Conservation (phyloP, 495 filamentous ascomycete species). For the Lophiotrema nucula region DNA sequence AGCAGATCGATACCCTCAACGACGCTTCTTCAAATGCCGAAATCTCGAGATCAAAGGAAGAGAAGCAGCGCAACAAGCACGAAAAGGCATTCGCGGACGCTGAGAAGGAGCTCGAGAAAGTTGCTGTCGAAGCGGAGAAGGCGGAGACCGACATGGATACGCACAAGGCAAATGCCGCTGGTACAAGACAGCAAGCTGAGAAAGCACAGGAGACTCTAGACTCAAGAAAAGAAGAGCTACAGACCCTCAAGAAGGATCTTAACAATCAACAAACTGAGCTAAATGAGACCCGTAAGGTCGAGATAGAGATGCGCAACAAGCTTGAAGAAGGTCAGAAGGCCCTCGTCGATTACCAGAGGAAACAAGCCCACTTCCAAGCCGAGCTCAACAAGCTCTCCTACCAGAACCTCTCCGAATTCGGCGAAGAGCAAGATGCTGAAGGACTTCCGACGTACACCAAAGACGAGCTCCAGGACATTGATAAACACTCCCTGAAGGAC, state of each 20-base stretch:
- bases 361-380: constrained; percentile 79
- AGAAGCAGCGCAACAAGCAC: constrained; percentile 86
- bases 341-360: constrained; percentile 81
- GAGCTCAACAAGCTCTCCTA: constrained; percentile 78
- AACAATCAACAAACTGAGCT: constrained; percentile 83
- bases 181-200: constrained; percentile 70
- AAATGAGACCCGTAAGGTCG: constrained; percentile 83
- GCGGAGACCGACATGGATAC: constrained; percentile 73
- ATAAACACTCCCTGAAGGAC: constrained; percentile 79
- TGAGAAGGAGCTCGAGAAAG: constrained; percentile 69
- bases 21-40: constrained; percentile 83
- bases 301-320: constrained; percentile 98
- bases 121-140: constrained; percentile 67
- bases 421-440: constrained; percentile 44
- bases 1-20: constrained; percentile 75
- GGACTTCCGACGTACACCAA: constrained; percentile 78
- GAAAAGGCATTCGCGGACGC: constrained; percentile 75
- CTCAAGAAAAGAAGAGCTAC: constrained; percentile 76
- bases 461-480: constrained; percentile 91
- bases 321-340: constrained; percentile 94
- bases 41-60: constrained; percentile 80
- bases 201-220: constrained; percentile 81
- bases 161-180: constrained; percentile 72
- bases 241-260: constrained; percentile 75
- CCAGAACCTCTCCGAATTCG: constrained; percentile 62